Evolutionary conservation across 192 early-diverging fungal species (phyloP), one percentile per base, ranked within the genome.

Genomic region (Gryganskiella cystojenkinii): DNA sequence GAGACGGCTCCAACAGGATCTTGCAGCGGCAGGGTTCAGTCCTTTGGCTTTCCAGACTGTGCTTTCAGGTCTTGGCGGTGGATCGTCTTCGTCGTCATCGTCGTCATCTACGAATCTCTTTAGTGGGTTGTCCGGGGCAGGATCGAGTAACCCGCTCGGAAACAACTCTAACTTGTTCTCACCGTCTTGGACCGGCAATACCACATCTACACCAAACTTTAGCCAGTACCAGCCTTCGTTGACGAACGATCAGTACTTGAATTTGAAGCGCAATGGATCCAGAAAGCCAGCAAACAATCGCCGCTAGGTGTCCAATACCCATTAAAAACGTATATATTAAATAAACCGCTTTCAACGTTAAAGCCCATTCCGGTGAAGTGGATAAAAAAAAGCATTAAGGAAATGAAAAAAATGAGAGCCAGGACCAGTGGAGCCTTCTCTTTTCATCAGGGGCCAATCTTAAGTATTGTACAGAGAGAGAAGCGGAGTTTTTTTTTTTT

Each of bases 11-110:
- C 47, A 50, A 24, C 55, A 61, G n/a, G 71, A 73, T 45, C 15
- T 73, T 19, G 37, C 22, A 4, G 25, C 61, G 1, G 71, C 71
- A 9, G 71, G 71, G 25, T 73, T 73, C 50, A 60, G 56, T 28
- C 14, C 37, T 7, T 27, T 65, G 56, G 47, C 62, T 15, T 25
- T 49, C 25, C 49, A 46, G 51, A 33, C 53, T 11, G 14, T 28
- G 13, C 37, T 40, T 40, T 5, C 37, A 13, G 37, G 37, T 40
- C 13, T 40, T 13, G 37, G 37, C 13, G 37, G 37, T n/a, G n/a
- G n/a, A 7, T 43, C 27, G 14, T 53, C 56, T 8, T 47, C 44
- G 24, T 25, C 40, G 1, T 47, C 56, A 22, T 64, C 70, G 4
- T 42, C 54, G 9, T 46, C 50, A 31, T 40, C 50, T n/a, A 2